Conservation (phyloP, 2,329 filamentous ascomycete genomes). For the Neofusicoccum parvum region DNA sequence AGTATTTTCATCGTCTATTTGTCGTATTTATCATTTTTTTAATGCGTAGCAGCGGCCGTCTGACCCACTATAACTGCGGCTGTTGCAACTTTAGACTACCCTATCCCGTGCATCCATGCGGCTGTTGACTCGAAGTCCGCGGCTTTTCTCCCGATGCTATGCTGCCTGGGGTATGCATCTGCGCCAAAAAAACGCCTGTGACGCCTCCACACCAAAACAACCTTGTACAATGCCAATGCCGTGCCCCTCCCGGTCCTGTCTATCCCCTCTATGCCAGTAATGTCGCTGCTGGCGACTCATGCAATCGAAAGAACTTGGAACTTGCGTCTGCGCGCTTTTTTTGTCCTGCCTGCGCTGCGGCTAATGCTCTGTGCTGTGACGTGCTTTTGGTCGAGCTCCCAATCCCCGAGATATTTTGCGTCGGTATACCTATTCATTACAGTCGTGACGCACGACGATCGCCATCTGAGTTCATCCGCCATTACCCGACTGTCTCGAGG, state of each 20-base stretch:
- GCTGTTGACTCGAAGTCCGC: constrained; percentile 18
- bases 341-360: constrained; percentile 10
- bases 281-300: constrained; percentile 19
- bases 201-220: constrained; percentile 21
- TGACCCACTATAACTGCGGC: constrained; percentile 21
- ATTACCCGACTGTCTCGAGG: constrained; percentile 21
- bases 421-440: constrained; percentile 18
- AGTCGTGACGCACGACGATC: constrained; percentile 20
- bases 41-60: constrained; percentile 20
- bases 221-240: constrained; percentile 22
- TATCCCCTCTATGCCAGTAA: constrained; percentile 15
- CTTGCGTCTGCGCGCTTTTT: constrained; percentile 18
- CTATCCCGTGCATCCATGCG: constrained; percentile 20
- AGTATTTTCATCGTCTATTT: constrained; percentile 16
- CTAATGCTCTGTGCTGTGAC: background rate
- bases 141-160: constrained; percentile 21
- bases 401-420: constrained; percentile 3
- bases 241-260: constrained; percentile 13
- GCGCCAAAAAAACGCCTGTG: constrained; percentile 21
- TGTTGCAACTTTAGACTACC: constrained; percentile 18
- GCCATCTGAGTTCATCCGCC: constrained; percentile 15
- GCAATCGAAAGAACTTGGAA: constrained; percentile 14
- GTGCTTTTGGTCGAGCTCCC: constrained; percentile 1
- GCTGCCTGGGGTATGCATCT: constrained; percentile 20
- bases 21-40: constrained; percentile 20